phyloP scores from a whole-genome alignment of 169 alveolate species.

The Plasmodium vivax region DNA sequence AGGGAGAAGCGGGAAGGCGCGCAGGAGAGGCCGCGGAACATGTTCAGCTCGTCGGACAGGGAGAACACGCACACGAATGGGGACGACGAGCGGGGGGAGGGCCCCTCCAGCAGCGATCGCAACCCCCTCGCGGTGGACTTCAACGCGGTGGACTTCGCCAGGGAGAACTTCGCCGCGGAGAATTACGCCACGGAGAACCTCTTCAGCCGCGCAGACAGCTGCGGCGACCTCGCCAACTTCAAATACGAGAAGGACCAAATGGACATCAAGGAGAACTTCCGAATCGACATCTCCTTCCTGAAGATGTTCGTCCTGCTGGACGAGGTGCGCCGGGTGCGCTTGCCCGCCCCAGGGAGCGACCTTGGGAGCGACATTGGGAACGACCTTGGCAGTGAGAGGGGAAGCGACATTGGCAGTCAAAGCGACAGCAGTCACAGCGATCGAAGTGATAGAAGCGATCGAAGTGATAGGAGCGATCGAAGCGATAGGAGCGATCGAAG shows the following conservation, averaged over 20 bases:
- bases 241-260: conserved; percentile 25
- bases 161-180: not conserved
- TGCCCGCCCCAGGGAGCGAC: not conserved
- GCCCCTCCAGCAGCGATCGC: not conserved
- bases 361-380: not conserved
- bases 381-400: not conserved
- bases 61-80: not conserved
- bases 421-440: not conserved
- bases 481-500: not conserved
- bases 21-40: not conserved
- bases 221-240: not conserved
- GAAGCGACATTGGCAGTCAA: not conserved
- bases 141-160: not conserved
- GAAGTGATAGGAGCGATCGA: not conserved
- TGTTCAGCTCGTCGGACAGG: not conserved
- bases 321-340: not conserved
- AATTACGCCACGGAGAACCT: not conserved
- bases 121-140: not conserved
- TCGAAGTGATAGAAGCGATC: not conserved
- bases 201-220: not conserved
- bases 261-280: conserved; percentile 64
- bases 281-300: conserved; percentile 58
- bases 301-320: conserved; percentile 24
- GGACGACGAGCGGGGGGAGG: not conserved
- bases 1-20: not conserved